Conservation (phyloP, 176 grass and related monocot genomes). For the Melocanna baccifera region DNA sequence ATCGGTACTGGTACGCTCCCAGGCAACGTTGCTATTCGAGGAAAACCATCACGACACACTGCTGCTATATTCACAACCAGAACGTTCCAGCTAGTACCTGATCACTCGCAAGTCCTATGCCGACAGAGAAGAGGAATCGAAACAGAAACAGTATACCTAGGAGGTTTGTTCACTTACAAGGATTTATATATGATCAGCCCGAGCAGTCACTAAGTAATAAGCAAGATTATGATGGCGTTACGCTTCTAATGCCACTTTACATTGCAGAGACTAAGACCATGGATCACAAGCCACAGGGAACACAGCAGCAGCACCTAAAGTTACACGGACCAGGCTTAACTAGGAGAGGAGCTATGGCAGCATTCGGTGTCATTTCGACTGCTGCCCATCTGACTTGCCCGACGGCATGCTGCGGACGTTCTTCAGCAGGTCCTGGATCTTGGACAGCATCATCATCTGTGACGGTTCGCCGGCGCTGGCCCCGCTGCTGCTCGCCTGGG, state of each 20-base stretch:
- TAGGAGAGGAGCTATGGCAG: not conserved
- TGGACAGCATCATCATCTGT: constrained; percentile 67
- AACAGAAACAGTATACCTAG: not conserved
- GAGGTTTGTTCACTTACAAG: not conserved
- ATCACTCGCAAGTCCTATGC: no score
- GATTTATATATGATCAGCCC: not conserved
- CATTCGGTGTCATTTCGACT: constrained; percentile 27
- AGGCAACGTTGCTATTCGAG: not conserved
- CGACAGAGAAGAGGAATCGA: no score
- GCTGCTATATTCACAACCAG: no score
- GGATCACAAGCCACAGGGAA: not conserved
- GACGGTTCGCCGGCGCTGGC: constrained; percentile 5
- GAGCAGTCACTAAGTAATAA: not conserved
- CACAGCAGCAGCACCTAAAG: not conserved
- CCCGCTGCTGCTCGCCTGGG: constrained; percentile 11
- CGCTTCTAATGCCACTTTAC: not conserved
- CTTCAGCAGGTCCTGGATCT: constrained; percentile 85
- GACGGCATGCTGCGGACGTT: constrained; percentile 51
- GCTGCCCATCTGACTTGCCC: constrained; percentile 40
- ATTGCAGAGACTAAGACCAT: not conserved
- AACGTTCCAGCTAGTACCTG: no score
- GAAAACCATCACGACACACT: not conserved
- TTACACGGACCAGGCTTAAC: not conserved
- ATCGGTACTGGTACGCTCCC: not conserved
- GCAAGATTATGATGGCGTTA: not conserved